Evolutionary conservation across 2,329 filamentous ascomycete genomes (phyloP).

Genomic region (Talaromyces sp.): DNA sequence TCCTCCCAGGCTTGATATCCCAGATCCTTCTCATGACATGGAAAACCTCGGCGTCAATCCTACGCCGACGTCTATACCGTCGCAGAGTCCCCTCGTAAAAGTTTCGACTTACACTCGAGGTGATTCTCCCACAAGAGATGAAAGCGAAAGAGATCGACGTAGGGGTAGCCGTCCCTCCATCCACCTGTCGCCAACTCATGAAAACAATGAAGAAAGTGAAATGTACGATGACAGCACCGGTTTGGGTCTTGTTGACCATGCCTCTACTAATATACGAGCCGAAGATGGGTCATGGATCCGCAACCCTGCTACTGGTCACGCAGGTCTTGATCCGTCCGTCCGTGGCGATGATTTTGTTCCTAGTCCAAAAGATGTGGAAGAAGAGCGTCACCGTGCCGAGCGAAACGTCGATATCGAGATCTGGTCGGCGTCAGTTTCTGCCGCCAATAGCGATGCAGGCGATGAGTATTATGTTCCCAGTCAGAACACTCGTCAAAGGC

Average conservation of each 20-base stretch:
- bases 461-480: slow-evolving; percentile 20
- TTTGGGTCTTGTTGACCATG: slow-evolving; percentile 12
- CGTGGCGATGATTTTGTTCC: slow-evolving; percentile 41
- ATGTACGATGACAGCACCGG: slow-evolving; percentile 15
- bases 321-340: slow-evolving; percentile 43
- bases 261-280: slow-evolving; percentile 26
- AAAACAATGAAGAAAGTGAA: slow-evolving; percentile 21
- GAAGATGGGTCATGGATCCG: slow-evolving; percentile 45
- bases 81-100: slow-evolving; percentile 40
- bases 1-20: slow-evolving; percentile 13
- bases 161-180: slow-evolving; percentile 27
- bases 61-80: slow-evolving; percentile 18
- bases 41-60: slow-evolving; percentile 19
- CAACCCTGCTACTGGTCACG: slow-evolving; percentile 33
- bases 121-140: slow-evolving; percentile 36
- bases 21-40: slow-evolving; percentile 13
- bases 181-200: slow-evolving; percentile 31
- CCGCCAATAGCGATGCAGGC: slow-evolving; percentile 38
- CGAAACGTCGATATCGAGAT: slow-evolving; percentile 50
- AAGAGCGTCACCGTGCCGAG: slow-evolving; percentile 42
- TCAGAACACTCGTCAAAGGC: slow-evolving; percentile 14
- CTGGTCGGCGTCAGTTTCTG: slow-evolving; percentile 49
- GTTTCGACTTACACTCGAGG: slow-evolving; percentile 38
- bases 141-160: slow-evolving; percentile 15
- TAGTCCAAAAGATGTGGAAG: slow-evolving; percentile 47